Evolutionary conservation across 148 eudicot species (phyloP).

Genomic region (Spergularia marina): DNA sequence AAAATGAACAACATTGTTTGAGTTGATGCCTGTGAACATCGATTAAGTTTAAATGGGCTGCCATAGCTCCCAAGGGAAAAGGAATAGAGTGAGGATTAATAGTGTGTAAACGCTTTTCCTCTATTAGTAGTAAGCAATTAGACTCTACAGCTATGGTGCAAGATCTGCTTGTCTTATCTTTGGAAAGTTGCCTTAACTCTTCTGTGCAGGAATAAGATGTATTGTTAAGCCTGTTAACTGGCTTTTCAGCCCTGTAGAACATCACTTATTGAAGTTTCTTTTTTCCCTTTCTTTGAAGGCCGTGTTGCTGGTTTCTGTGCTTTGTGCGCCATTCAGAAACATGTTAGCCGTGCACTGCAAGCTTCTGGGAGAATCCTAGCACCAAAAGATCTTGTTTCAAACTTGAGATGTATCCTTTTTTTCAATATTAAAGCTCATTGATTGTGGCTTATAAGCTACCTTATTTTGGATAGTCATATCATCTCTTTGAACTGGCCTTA

Average conservation of each 20-base stretch:
- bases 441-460: neutral
- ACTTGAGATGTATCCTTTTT: constrained; percentile 81
- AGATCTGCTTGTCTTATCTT: neutral
- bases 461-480: neutral
- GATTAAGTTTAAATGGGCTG: no score
- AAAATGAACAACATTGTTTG: no score
- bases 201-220: no score
- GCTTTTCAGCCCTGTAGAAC: neutral
- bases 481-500: no score
- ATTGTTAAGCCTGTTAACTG: neutral
- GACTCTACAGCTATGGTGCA: no score
- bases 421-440: constrained; percentile 2
- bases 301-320: constrained; percentile 88
- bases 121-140: no score
- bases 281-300: constrained; percentile 47
- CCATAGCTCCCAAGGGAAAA: no score
- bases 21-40: no score
- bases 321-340: constrained; percentile 83
- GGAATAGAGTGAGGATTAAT: no score
- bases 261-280: neutral
- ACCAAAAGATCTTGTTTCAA: constrained; percentile 87
- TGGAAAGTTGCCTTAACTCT: neutral
- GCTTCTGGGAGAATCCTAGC: constrained; percentile 74
- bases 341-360: constrained; percentile 77
- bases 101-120: no score